phyloP scores from a whole-genome alignment of 1,139 yeast species.

The Hansenula lynferdii region DNA sequence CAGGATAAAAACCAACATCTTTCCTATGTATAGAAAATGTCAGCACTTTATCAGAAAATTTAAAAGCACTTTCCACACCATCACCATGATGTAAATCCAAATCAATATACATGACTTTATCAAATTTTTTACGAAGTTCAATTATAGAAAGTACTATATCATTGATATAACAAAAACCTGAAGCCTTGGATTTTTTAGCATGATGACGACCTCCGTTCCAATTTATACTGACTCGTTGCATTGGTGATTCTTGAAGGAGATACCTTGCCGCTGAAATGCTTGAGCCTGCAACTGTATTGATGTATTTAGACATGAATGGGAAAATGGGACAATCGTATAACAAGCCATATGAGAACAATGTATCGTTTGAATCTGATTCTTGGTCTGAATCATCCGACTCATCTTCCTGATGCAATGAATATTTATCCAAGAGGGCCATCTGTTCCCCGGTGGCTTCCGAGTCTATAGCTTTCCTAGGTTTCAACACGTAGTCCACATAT shows the following conservation, averaged over 20 bases:
- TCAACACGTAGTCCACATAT: slow-evolving; percentile 33
- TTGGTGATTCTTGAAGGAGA: slow-evolving; percentile 15
- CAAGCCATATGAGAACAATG: slow-evolving; percentile 33
- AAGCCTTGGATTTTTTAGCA: slow-evolving; percentile 47
- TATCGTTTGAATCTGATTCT: slow-evolving; percentile 5
- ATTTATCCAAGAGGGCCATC: background rate
- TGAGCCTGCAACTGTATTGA: slow-evolving; percentile 50
- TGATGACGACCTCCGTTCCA: slow-evolving; percentile 87
- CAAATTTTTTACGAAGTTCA: slow-evolving; percentile 39
- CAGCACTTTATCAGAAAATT: slow-evolving; percentile 47
- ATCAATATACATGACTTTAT: slow-evolving; percentile 59
- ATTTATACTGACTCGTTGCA: slow-evolving; percentile 42
- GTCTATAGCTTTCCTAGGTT: slow-evolving; percentile 17
- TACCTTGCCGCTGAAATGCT: slow-evolving; percentile 46
- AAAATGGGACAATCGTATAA: slow-evolving; percentile 64
- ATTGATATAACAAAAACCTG: slow-evolving; percentile 74
- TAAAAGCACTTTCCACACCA: slow-evolving; percentile 69
- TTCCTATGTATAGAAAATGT: slow-evolving; percentile 62
- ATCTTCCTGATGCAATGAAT: slow-evolving; percentile 6
- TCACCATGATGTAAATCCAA: slow-evolving; percentile 78
- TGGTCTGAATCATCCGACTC: slow-evolving; percentile 6
- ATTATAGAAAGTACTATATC: slow-evolving; percentile 58
- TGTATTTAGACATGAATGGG: slow-evolving; percentile 47
- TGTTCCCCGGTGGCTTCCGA: background rate
- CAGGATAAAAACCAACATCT: slow-evolving; percentile 71